These are phyloP conservation scores for Pseudonectria buxi DNA, from an alignment of 2,329 filamentous ascomycete species.

Conservation along the genomic window DNA sequence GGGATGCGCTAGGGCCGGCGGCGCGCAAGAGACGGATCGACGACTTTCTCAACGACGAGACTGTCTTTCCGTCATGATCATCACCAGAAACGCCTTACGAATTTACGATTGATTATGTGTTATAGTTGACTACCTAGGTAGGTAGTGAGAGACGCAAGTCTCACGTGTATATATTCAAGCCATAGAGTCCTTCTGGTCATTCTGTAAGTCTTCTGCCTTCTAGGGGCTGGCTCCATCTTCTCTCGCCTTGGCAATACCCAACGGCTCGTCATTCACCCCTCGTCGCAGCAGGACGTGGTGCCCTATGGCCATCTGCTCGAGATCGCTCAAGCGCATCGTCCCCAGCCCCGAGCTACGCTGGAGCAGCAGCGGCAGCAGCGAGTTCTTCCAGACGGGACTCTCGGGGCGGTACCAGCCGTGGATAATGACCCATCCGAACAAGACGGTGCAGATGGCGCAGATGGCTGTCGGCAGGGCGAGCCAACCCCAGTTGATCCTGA, in stretches of 20 bases:
- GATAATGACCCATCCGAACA: constrained; percentile 2
- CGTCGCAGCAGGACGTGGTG: constrained; percentile 1
- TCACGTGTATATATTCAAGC: no score
- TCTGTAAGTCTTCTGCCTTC: no score
- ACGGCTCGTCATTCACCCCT: no score
- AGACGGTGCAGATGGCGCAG: background rate
- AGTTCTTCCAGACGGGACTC: constrained; percentile 1
- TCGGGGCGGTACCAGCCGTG: background rate
- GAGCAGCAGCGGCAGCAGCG: constrained; percentile 3
- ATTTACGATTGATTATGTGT: no score
- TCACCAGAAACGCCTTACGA: background rate
- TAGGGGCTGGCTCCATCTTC: no score
- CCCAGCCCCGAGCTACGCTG: background rate
- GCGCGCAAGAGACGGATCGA: constrained; percentile 21
- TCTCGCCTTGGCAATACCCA: no score
- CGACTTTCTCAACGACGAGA: constrained; percentile 18
- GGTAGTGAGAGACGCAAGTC: no score
- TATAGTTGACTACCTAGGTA: no score
- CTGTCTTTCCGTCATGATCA: constrained; percentile 18
- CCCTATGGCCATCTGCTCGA: background rate
- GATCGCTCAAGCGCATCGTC: background rate
- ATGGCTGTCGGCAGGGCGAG: constrained; percentile 2
- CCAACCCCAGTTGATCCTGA: constrained; percentile 3
- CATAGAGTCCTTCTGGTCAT: no score
- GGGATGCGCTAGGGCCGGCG: constrained; percentile 4